Evolutionary conservation across 345 rosid species (phyloP).

Genomic region (Populus davidiana): DNA sequence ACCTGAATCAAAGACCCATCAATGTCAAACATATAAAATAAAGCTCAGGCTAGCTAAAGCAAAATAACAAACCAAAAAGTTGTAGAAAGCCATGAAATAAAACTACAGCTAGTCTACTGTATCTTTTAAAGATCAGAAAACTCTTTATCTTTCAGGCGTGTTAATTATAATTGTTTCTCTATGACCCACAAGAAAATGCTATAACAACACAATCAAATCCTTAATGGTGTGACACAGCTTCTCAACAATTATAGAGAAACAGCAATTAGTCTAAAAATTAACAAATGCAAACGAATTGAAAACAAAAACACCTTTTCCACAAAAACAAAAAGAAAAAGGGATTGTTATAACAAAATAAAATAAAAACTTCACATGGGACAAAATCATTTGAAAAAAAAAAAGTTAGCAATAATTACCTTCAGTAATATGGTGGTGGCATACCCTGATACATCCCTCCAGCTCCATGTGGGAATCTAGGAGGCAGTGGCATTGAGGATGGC

Average conservation of each 20-base stretch:
- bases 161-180: neutral
- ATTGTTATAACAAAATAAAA: neutral
- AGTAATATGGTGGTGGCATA: slow-evolving; percentile 34
- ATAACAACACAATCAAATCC: neutral
- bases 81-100: neutral
- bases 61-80: neutral
- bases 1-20: slow-evolving; percentile 35
- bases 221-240: neutral
- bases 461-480: slow-evolving; percentile 33
- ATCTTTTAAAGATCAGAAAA: neutral
- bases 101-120: neutral
- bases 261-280: neutral
- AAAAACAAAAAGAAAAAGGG: too few relatives aligned
- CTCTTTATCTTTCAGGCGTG: neutral
- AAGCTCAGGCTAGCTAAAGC: neutral
- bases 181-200: neutral
- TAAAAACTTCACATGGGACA: neutral
- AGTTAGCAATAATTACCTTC: slow-evolving; percentile 15
- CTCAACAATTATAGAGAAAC: neutral
- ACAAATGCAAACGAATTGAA: neutral
- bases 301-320: too few relatives aligned
- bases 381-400: neutral
- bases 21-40: slow-evolving; percentile 15
- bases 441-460: slow-evolving; percentile 33
- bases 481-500: slow-evolving; percentile 13